Base-by-base conservation (phyloP, 23 red algal genomes). In the Pyropia haitanensis region DNA sequence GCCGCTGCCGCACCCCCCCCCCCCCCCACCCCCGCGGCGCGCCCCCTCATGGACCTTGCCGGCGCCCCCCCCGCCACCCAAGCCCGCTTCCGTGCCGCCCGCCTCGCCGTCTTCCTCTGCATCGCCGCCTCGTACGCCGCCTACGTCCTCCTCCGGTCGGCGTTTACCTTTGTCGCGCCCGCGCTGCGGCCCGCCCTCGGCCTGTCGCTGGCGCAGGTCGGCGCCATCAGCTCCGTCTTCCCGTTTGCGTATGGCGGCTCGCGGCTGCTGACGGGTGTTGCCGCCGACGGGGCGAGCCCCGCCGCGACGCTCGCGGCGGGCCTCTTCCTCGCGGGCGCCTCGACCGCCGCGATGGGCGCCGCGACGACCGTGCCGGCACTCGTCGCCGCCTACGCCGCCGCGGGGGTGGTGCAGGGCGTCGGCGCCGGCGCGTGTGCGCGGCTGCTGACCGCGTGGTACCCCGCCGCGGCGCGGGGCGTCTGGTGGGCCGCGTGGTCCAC, bases 161-260 rank as follows among this genome's bases (percentile, higher is more conserved):
- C 88, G n/a, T 91, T 91, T 61, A 91, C 88, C 5, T 91, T 82
- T 60, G 59, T 84, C 22, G 71, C 88, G n/a, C 88, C 88, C 5
- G 49, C 72, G 2, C 71, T 91, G 46, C 56, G 68, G 8, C 32
- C 58, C 8, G 55, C 78, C 0, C 60, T 78, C 18, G 18, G 34
- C 22, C 78, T 91, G 2, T 59, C 72, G 10, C 27, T 91, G 21
- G 51, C 60, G 24, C 61, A 71, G 16, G 53, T 91, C 14, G 88
- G 88, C 12, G 48, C 72, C 54, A 80, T 91, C 17, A 63, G 74
- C 17, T 84, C 78, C 17, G 79, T 75, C 19, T 91, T 91, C 51
- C 88, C 88, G 18, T 31, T 91, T 27, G 67, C 71, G 14, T 91
- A 91, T 32, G 88, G 78, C n/a, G 21, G 70, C 28, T 91, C 88